Evolutionary conservation across 2,329 filamentous ascomycete genomes (phyloP), one percentile per base, ranked within the genome.

Genomic region (Ascochyta fabae): DNA sequence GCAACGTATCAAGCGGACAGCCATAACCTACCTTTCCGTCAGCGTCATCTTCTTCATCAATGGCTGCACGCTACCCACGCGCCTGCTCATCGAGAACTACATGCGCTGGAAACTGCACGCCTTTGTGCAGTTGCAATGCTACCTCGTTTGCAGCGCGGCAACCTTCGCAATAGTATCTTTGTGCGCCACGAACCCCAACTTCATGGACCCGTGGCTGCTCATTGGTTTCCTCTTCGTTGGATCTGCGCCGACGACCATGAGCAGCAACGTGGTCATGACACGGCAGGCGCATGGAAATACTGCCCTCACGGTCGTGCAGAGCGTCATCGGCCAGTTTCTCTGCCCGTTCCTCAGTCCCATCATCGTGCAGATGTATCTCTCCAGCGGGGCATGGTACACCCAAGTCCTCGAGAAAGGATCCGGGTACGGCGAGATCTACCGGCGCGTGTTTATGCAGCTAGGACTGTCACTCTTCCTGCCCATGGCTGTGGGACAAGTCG

Each of bases 211-310:
- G 0, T 85, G 86, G 53, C 80, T 91, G 36, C 76, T 91, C 27
- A 83, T 89, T 3, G 88, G 89, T 9, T 84, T 90, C 70, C 80
- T 90, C 3, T 84, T 88, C 35, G 80, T 86, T 1, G 83, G 85
- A n/a, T 88, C 84, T 66, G 84, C 89, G 4, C 88, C 88, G 1
- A 91, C 88, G 0, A 91, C 88, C 0, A 88, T 91, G 65, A 84
- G 86, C 7, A 89, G 86, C 41, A 91, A 91, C 69, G 86, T 90
- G 7, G 86, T 91, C 36, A 90, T 91, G 87, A 91, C 88, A 6
- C 78, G 87, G 24, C 81, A 85, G 35, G 85, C 88, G 0, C 85
- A 87, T 34, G 88, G 88, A 5, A 89, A 91, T 39, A 62, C 70
- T 0, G 74, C 73, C 1, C 64, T 76, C 3, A 75, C 73, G 0